Conservation (phyloP, 345 rosid species). For the Mallotus nudiflorus region DNA sequence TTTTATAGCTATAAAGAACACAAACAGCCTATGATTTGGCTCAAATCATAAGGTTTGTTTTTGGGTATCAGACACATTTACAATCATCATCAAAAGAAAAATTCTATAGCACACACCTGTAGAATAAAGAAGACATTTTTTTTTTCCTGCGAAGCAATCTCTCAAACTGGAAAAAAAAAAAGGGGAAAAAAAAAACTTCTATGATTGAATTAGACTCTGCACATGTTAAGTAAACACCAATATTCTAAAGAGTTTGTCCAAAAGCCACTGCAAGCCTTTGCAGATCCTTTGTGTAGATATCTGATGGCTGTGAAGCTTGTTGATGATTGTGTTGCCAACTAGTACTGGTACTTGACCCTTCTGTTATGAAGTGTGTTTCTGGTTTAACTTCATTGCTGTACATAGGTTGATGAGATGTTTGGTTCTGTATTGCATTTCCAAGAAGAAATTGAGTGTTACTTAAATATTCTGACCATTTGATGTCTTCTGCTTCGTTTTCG, state of each 20-base stretch:
- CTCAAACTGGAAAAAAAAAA: slow-evolving; percentile 8
- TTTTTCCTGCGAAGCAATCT: slow-evolving; percentile 3
- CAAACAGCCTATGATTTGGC: not conserved
- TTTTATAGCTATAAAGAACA: not conserved
- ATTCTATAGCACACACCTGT: slow-evolving; percentile 21
- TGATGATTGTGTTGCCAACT: slow-evolving; percentile 29
- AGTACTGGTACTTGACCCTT: slow-evolving; percentile 13
- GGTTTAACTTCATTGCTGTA: slow-evolving; percentile 35
- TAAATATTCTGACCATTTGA: slow-evolving; percentile 58
- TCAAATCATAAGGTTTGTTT: slow-evolving; percentile 12
- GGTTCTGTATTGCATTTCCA: slow-evolving; percentile 34
- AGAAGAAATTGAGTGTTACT: slow-evolving; percentile 35
- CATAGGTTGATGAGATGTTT: slow-evolving; percentile 34
- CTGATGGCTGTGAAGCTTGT: slow-evolving; percentile 33
- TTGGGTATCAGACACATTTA: slow-evolving; percentile 31
- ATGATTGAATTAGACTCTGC: slow-evolving; percentile 21
- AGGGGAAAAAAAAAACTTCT: not conserved
- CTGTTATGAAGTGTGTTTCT: slow-evolving; percentile 28
- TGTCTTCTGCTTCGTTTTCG: slow-evolving; percentile 34
- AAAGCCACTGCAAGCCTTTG: slow-evolving; percentile 46
- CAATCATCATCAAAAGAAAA: slow-evolving; percentile 18
- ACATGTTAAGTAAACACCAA: slow-evolving; percentile 14
- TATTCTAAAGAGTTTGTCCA: slow-evolving; percentile 35
- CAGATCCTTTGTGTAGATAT: slow-evolving; percentile 33
- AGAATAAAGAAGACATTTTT: not conserved